Conservation (phyloP, 192 early-diverging fungal genomes). For the Coemansia guatemalensis region DNA sequence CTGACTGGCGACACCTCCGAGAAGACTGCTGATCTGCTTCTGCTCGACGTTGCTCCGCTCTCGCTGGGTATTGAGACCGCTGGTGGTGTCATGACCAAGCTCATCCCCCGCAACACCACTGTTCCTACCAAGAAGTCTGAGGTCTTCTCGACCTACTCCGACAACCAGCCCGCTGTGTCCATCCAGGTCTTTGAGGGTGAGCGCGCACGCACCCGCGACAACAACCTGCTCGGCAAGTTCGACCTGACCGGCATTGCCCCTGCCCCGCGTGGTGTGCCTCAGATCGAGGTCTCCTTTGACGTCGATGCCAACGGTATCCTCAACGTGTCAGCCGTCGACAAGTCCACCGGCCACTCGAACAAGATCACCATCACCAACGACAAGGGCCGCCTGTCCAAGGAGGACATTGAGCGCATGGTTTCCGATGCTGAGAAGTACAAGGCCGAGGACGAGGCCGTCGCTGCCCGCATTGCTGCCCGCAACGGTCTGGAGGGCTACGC, state of each 20-base stretch:
- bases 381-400: slow-evolving; percentile 97
- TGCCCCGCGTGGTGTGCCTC: slow-evolving; percentile 95
- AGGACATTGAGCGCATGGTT: slow-evolving; percentile 98
- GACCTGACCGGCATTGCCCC: slow-evolving; percentile 96
- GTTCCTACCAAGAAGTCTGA: slow-evolving; percentile 98
- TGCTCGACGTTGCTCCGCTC: slow-evolving; percentile 95
- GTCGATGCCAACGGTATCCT: slow-evolving; percentile 97
- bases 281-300: slow-evolving; percentile 97
- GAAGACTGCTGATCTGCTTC: slow-evolving; percentile 92
- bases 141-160: slow-evolving; percentile 96
- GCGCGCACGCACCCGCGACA: slow-evolving; percentile 95
- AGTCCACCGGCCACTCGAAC: slow-evolving; percentile 91
- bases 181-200: slow-evolving; percentile 99
- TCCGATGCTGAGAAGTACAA: slow-evolving; percentile 92
- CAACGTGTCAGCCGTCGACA: slow-evolving; percentile 92
- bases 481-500: slow-evolving; percentile 97
- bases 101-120: slow-evolving; percentile 98
- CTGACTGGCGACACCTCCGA: slow-evolving; percentile 94
- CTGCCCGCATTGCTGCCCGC: slow-evolving; percentile 84
- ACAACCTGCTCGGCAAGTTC: slow-evolving; percentile 98
- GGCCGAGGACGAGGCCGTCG: slow-evolving; percentile 94
- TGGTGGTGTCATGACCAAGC: slow-evolving; percentile 96
- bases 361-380: slow-evolving; percentile 99
- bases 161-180: slow-evolving; percentile 97
- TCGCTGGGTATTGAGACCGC: slow-evolving; percentile 98